Evolutionary conservation across 148 eudicot species (phyloP), one percentile per base, ranked within the genome.

Genomic region (Diospyros kaki): DNA sequence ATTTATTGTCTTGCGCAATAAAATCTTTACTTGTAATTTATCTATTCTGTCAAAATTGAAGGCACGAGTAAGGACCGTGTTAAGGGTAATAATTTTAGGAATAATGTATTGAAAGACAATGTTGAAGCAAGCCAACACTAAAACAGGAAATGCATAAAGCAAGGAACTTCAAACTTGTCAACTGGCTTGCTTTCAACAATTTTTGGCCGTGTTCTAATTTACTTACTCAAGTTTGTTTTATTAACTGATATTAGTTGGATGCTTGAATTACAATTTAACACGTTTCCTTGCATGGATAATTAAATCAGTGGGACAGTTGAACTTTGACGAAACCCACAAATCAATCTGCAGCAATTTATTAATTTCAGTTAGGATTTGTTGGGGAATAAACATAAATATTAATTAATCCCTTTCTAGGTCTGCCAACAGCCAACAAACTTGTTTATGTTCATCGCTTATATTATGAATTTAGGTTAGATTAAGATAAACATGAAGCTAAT

Each of bases 221-320:
- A 8, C 52, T 48, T 48, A 48, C 4, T 48, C 52, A 48, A 48
- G 52, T 48, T 48, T 48, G 52, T 48, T 48, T 48, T 48, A 48
- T 48, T 48, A 48, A 48, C 8, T 48, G 0, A 0, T 48, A 48
- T 4, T 48, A 28, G 28, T 28, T 53, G 12, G 56, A 53, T 53
- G 12, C 56, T 53, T 53, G 2, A 43, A 65, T 40, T 64, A 65
- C 43, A 11, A 61, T 65, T 6, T 43, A 5, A 65, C 4, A 2
- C 18, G 15, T 42, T 10, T 48, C 40, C 28, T 28, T 28, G 9
- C 2, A 51, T 9, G 14, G 73, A 68, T 54, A 60, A 43, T 58
- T 66, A 54, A 3, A 55, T 15, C 38, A 78, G 74, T 75, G 77
- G 80, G 80, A 82, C 82, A 78, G 40, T 42, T 74, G 78, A 81